Evolutionary conservation across 2,329 filamentous ascomycete species (phyloP).

Genomic region (Penicillium sp.): DNA sequence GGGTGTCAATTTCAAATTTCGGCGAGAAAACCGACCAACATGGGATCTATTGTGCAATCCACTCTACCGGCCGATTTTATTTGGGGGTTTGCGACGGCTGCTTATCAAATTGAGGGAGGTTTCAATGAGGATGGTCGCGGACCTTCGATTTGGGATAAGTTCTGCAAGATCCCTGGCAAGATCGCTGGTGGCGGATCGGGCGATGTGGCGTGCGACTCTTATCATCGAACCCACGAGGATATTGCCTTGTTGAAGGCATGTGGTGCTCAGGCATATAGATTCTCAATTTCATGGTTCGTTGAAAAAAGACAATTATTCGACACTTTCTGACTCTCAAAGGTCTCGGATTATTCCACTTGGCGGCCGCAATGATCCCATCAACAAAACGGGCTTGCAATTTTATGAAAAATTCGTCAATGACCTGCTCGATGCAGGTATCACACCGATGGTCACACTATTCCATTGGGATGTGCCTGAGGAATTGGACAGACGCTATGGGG

Average conservation of each 20-base stretch:
- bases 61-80: constrained; percentile 67
- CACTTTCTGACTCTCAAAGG: constrained; percentile 20
- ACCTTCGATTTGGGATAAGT: constrained; percentile 88
- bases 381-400: constrained; percentile 73
- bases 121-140: constrained; percentile 73
- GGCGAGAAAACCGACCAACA: constrained; percentile 8
- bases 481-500: constrained; percentile 78
- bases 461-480: constrained; percentile 86
- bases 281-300: constrained; percentile 71
- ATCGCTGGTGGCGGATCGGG: constrained; percentile 77
- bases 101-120: constrained; percentile 86
- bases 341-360: constrained; percentile 83
- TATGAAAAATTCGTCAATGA: constrained; percentile 80
- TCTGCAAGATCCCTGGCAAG: constrained; percentile 77
- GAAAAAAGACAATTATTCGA: not conserved
- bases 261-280: constrained; percentile 75
- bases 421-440: constrained; percentile 73
- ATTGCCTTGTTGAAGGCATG: constrained; percentile 74
- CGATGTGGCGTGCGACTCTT: constrained; percentile 80
- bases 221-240: constrained; percentile 76
- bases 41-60: constrained; percentile 28
- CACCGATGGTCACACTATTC: constrained; percentile 78
- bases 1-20: not conserved
- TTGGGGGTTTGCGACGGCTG: constrained; percentile 79
- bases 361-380: constrained; percentile 78